Percentiles rank a stretch among this genome's conserved stretches.
Conservation (phyloP, 495 filamentous ascomycete genomes). For the Trichodelitschia bisporula region DNA sequence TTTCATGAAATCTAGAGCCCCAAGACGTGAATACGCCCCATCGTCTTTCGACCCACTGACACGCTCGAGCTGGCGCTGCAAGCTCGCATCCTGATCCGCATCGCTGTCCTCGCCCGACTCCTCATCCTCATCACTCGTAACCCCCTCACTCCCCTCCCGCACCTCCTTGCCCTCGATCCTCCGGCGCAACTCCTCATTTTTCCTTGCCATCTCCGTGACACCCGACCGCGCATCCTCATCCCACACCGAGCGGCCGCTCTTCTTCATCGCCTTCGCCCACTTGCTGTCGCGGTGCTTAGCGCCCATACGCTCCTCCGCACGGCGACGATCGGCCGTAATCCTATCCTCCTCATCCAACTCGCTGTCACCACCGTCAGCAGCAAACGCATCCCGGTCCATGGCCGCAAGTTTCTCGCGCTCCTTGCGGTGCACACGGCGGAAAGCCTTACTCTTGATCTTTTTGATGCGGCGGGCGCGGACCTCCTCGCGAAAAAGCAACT, state of each 20-base stretch:
- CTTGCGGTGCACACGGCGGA: conserved; percentile 73
- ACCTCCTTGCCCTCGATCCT: conserved; percentile 59
- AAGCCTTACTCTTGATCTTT: conserved; percentile 94
- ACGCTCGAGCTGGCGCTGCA: conserved; percentile 25
- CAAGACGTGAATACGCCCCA: conserved; percentile 26
- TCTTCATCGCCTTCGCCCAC: conserved; percentile 78
- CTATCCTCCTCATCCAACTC: conserved; percentile 44
- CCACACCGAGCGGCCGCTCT: conserved; percentile 22
- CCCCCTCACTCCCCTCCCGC: conserved; percentile 13
- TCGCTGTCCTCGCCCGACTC: conserved; percentile 32
- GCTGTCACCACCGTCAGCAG: conserved; percentile 36
- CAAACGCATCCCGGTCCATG: conserved; percentile 41
- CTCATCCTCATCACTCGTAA: conserved; percentile 9
- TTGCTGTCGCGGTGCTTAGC: conserved; percentile 74
- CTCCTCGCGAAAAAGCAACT: conserved; percentile 80
- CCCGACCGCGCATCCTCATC: conserved; percentile 25
- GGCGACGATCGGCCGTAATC: conserved; percentile 49
- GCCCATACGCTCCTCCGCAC: conserved; percentile 77
- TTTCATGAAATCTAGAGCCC: conserved; percentile 77
- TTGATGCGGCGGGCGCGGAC: conserved; percentile 74
- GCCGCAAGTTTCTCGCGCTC: conserved; percentile 50
- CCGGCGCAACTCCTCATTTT: conserved; percentile 63
- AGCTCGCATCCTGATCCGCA: conserved; percentile 25
- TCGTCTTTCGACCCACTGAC: conserved; percentile 25
- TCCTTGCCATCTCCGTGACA: conserved; percentile 56